Base-by-base conservation (phyloP, 2,329 filamentous ascomycete species). In the Stachybotrys chartarum region DNA sequence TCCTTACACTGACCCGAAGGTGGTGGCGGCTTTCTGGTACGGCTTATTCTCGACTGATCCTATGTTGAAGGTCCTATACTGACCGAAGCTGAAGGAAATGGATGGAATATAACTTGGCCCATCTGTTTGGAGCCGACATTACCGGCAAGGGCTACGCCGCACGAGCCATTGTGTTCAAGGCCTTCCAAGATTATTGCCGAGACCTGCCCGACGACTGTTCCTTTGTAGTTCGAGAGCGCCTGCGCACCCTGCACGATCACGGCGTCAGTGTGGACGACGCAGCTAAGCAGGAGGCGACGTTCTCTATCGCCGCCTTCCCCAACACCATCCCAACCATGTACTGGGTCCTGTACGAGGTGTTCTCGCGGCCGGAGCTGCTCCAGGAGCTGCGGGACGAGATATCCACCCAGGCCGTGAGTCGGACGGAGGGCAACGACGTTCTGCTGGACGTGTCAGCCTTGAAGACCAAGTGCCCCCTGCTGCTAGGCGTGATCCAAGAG, bases 311-410 rank as follows among this genome's bases (percentile, higher is more conserved):
- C 0, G 57, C 74, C 24, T 62, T 75, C 1, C 66, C 68, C 47
- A 80, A 80, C 59, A 74, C 75, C 0, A 63, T 70, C 5, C 72
- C 73, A 0, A 68, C 74, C 1, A 61, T 64, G 0, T 80, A 78
- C 63, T 80, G 78, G 77, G 55, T 72, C 1, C 42, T 79, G 0
- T 72, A 68, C 57, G 70, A 77, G 45, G 60, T 80, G 7, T 76
- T 68, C 61, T 72, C 72, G 6, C 66, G 72, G 1, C 69, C 72
- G 0, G 59, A 61, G 1, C 59, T 78, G 0, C 66, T 78, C 1
- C 53, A 59, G 0, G 68, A 71, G n/a, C 60, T 79, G 5, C 68
- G 75, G 0, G 55, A 68, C 0, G 77, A 79, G 57, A 60, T 79
- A 3, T n/a, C 4, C 7, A 8, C 50, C n/a, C 31, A 56, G 3